Base-by-base conservation (phyloP, 1,139 yeast species). In the Geotrichum macrosporum region DNA sequence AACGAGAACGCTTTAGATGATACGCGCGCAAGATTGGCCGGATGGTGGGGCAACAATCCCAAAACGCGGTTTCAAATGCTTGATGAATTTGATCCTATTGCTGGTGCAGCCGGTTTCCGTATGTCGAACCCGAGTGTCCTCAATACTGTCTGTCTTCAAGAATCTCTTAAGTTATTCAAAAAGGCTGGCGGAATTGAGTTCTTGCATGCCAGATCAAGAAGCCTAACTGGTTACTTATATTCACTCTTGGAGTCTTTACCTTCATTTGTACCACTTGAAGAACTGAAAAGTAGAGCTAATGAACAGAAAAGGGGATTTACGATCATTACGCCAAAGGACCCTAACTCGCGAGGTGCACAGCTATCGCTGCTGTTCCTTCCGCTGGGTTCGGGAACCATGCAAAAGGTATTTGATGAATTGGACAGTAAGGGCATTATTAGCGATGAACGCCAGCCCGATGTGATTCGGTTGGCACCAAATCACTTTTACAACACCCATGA, bases 21-120 rank as follows among this genome's bases (percentile, higher is more conserved):
- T 36, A 71, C 71, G 44, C 60, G 76, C 31, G 84, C 95, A 1
- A 71, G 96, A 54, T 70, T 85, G 47, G 95, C 96, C 0, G 97
- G 97, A 1, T 89, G 97, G 97, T 89, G 97, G 96, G 96, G 96
- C 0, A 88, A 86, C 61, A 78, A 84, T 55, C 70, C 81, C 0
- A 56, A 60, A 1, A 79, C 78, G 27, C 70, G 96, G 52, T 89
- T 89, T 63, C 73, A 80, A 56, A 89, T 89, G 97, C 65, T 75
- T 50, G 94, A 84, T 59, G 62, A 71, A 37, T 89, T 87, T 56
- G 83, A 81, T 51, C 95, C 96, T 0, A 82, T 84, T 27, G 70
- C 74, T 10, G 84, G 94, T 21, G 97, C 96, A 0, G 71, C 84
- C 21, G 94, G 95, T 0, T 89, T 81, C 65, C 74, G 95, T 56